Conservation (phyloP, 2,329 filamentous ascomycete genomes). For the Monilinia vaccinii-corymbosi region DNA sequence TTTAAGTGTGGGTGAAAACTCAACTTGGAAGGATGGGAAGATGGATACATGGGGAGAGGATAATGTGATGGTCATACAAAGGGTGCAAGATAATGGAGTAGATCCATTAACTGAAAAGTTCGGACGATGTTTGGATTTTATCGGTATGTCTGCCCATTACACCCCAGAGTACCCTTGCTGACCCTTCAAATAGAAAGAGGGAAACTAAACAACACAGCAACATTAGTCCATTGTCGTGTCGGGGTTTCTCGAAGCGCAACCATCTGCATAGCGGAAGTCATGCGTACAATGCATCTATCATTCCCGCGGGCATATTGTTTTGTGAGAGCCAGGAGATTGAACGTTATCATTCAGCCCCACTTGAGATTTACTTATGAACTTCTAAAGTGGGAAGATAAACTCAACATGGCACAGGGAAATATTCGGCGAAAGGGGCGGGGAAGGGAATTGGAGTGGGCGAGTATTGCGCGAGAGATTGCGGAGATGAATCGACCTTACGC, state of each 20-base stretch:
- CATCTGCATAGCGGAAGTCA: constrained; percentile 98
- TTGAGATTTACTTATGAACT: constrained; percentile 91
- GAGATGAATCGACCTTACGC: constrained; percentile 94
- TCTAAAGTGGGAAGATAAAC: constrained; percentile 85
- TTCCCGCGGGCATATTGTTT: constrained; percentile 95
- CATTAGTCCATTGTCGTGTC: constrained; percentile 91
- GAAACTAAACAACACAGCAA: constrained; percentile 67
- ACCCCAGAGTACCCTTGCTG: constrained; percentile 11
- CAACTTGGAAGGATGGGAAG: constrained; percentile 68
- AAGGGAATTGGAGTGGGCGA: constrained; percentile 84
- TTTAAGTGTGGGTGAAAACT: constrained; percentile 82
- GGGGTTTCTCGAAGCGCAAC: constrained; percentile 93
- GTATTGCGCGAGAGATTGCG: constrained; percentile 81
- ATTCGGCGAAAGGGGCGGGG: constrained; percentile 37
- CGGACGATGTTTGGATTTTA: constrained; percentile 77
- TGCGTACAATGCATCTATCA: constrained; percentile 70
- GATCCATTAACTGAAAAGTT: constrained; percentile 85
- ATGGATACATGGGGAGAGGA: constrained; percentile 64
- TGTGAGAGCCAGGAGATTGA: constrained; percentile 81
- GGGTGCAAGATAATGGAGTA: constrained; percentile 94
- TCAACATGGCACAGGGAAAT: constrained; percentile 37
- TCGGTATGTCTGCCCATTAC: constrained; percentile 53
- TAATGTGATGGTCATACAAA: constrained; percentile 71
- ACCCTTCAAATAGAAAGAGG: constrained; percentile 55
- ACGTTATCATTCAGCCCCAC: constrained; percentile 97